Evolutionary conservation across 208 protist species (phyloP).

Genomic region (Crithidia thermophila): DNA sequence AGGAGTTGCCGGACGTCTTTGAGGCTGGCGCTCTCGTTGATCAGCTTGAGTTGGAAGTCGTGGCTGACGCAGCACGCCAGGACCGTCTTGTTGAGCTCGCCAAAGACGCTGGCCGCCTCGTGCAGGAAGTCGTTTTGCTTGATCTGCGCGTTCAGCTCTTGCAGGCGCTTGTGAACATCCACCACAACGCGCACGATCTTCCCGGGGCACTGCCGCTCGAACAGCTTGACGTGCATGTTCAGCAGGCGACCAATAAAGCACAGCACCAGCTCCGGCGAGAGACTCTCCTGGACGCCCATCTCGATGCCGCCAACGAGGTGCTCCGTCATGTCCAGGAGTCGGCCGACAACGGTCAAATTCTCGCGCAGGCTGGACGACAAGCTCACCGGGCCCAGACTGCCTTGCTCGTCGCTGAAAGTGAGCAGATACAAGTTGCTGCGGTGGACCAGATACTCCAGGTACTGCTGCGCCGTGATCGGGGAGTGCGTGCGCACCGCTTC

Average conservation of each 20-base stretch:
- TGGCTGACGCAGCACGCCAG: conserved; percentile 82
- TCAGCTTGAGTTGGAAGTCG: conserved; percentile 82
- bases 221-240: conserved; percentile 50
- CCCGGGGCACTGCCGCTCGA: conserved; percentile 68
- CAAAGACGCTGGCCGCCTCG: conserved; percentile 63
- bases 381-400: conserved; percentile 2
- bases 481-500: conserved; percentile 10
- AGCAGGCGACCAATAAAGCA: conserved; percentile 72
- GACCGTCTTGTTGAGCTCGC: conserved; percentile 62
- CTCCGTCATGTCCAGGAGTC: conserved; percentile 34
- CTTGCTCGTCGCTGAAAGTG: conserved; percentile 18
- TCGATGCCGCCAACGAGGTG: conserved; percentile 25
- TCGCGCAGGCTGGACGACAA: conserved; percentile 30
- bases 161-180: conserved; percentile 48
- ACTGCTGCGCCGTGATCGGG: conserved; percentile 23
- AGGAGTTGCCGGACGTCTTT: conserved; percentile 71
- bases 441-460: conserved; percentile 33
- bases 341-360: conserved; percentile 29
- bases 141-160: conserved; percentile 6
- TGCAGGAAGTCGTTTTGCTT: conserved; percentile 29
- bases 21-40: conserved; percentile 65
- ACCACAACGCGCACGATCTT: conserved; percentile 58
- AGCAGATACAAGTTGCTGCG: conserved; percentile 26
- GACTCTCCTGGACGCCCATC: conserved; percentile 2
- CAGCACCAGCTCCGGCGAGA: conserved; percentile 46